Percentiles rank a stretch among this genome's conserved stretches.
Evolutionary conservation across 768 basidiomycete genomes (phyloP).

Genomic region (Mycena galericulata): DNA sequence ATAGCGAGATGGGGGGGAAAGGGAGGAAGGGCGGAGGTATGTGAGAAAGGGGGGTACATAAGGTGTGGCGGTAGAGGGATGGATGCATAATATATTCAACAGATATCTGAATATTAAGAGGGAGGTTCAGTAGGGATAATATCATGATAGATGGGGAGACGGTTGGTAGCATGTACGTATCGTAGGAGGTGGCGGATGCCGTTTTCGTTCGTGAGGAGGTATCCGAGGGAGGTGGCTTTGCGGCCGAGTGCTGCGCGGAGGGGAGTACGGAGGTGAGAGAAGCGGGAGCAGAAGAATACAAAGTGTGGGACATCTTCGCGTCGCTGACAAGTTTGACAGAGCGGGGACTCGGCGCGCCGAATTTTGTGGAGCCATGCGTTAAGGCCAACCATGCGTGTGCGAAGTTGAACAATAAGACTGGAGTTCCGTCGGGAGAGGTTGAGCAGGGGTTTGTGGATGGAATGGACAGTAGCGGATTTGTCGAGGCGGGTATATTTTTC

Average conservation of each 20-base stretch:
- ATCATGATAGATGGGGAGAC: too few species aligned
- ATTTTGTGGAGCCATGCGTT: background rate
- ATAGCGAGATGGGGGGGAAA: too few species aligned
- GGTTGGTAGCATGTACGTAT: too few species aligned
- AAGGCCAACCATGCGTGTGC: background rate
- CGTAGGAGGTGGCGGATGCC: background rate
- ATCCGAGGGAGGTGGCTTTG: constrained; percentile 16
- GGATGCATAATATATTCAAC: too few species aligned
- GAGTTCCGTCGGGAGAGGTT: background rate
- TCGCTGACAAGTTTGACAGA: background rate
- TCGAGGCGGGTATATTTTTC: background rate
- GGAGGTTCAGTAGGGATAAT: too few species aligned
- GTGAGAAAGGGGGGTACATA: too few species aligned
- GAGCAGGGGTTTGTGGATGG: constrained; percentile 7
- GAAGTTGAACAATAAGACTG: background rate
- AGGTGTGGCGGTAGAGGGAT: too few species aligned
- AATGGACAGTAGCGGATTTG: constrained; percentile 14
- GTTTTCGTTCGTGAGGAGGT: constrained; percentile 2
- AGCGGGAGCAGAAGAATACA: constrained; percentile 28
- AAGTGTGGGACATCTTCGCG: constrained; percentile 32
- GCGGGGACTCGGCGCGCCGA: background rate
- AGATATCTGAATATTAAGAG: too few species aligned
- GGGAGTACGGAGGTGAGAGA: background rate
- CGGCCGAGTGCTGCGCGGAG: constrained; percentile 3
- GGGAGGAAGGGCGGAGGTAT: too few species aligned